Base-by-base conservation (phyloP, 768 basidiomycete species). In the Phylloporus sp. region DNA sequence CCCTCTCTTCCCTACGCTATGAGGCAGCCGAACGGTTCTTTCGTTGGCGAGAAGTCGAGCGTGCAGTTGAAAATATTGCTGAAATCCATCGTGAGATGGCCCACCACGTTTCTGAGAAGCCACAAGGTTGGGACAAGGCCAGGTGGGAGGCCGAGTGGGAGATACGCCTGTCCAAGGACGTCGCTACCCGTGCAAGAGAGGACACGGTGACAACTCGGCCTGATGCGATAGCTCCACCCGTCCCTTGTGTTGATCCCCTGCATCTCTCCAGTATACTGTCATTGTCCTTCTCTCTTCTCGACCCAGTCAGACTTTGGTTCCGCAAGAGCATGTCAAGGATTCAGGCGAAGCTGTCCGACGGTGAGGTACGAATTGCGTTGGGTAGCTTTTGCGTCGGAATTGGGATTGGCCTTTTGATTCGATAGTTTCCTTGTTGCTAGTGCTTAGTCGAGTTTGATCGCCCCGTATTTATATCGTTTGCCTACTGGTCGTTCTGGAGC, bases 21-120 rank as follows among this genome's bases (percentile, higher is more conserved):
- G 85, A 86, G 62, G 84, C 83, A 0, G 73, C 79, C 0, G 82
- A 85, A 47, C 75, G 85, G 17, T 87, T 86, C 63, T 61, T 86
- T 46, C 75, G 77, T 24, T 87, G 85, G 85, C 70, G 82, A 26
- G 85, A 86, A 59, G 77, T 86, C 22, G 80, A 84, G 51, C 71
- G 74, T 17, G 76, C 75, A 10, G 76, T 78, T 6, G 71, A 73
- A 48, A 66, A 66, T 28, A 69, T 81, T 32, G 67, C 66, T 28
- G 58, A 52, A 42, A 53, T 50, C 4, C 63, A 57, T 44, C 63
- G 65, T 4, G 66, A 63, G 46, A 63, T 47, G 6, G 36, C 41
- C 18, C 46, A 44, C 14, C 49, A 50, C 42, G 37, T 60, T 17
- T 55, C 52, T 42, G 61, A 49, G 59, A 61, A 43, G 45, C 23